A percentile compares a stretch with the other conserved stretches of the same genome.
Evolutionary conservation across 768 basidiomycete genomes (phyloP).

Genomic region (Fomitopsis pulvina): DNA sequence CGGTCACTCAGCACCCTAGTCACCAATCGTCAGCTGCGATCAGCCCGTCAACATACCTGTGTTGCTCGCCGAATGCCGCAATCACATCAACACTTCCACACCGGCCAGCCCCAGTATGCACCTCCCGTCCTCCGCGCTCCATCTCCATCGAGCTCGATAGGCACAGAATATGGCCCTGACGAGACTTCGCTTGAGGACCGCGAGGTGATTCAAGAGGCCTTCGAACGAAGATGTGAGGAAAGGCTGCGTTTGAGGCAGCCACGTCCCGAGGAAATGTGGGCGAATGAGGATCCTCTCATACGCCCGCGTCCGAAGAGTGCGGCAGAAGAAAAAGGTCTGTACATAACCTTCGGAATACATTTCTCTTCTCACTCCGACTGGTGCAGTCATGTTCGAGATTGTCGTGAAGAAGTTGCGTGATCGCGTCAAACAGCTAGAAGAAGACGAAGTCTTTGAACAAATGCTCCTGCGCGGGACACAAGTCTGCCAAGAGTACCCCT

Average conservation of each 20-base stretch:
- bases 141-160: slow-evolving; percentile 41
- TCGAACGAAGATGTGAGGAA: slow-evolving; percentile 29
- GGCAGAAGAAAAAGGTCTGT: slow-evolving; percentile 34
- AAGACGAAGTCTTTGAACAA: slow-evolving; percentile 38
- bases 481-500: slow-evolving; percentile 30
- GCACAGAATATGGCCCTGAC: slow-evolving; percentile 40
- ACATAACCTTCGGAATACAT: background rate
- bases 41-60: background rate
- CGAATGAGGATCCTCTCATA: slow-evolving; percentile 24
- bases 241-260: slow-evolving; percentile 29
- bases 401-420: slow-evolving; percentile 33
- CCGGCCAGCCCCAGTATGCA: slow-evolving; percentile 25
- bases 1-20: background rate
- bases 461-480: slow-evolving; percentile 30
- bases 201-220: slow-evolving; percentile 31
- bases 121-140: slow-evolving; percentile 39
- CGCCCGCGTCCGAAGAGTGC: slow-evolving; percentile 27
- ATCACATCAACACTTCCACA: slow-evolving; percentile 11
- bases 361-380: background rate
- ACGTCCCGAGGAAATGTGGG: slow-evolving; percentile 31
- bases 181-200: slow-evolving; percentile 36
- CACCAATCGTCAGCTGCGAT: background rate
- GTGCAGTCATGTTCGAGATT: slow-evolving; percentile 27
- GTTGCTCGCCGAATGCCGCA: slow-evolving; percentile 7
- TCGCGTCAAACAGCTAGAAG: slow-evolving; percentile 34